A percentile compares a stretch with the other conserved stretches of the same genome.
phyloP scores from a whole-genome alignment of 192 early-diverging fungal species.

The Entomortierella chlamydospora region DNA sequence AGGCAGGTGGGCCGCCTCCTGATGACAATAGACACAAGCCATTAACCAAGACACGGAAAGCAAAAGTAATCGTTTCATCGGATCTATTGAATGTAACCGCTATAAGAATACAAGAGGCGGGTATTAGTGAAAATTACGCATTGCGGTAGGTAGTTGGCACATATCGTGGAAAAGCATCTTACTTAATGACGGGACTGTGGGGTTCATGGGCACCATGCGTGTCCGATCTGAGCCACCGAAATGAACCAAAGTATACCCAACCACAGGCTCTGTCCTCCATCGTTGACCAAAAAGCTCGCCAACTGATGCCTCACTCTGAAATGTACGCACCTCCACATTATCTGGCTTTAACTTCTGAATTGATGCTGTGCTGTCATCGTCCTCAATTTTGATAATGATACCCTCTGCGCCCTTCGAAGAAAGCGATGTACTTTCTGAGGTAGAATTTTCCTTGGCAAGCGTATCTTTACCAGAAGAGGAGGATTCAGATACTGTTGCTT shows the following conservation, averaged over 20 bases:
- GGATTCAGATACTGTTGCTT: background rate
- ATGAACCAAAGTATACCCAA: constrained; percentile 47
- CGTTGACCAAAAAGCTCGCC: constrained; percentile 50
- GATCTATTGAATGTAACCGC: constrained; percentile 31
- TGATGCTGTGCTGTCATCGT: constrained; percentile 17
- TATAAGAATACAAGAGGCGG: constrained; percentile 1
- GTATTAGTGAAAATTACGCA: background rate
- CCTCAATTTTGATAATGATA: constrained; percentile 48
- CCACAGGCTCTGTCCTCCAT: constrained; percentile 51
- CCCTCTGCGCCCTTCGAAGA: constrained; percentile 8
- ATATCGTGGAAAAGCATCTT: constrained; percentile 2
- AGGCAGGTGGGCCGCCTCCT: constrained; percentile 44
- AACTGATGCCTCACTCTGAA: constrained; percentile 46
- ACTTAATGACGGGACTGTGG: constrained; percentile 48
- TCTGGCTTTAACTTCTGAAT: constrained; percentile 3
- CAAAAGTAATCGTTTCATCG: constrained; percentile 29
- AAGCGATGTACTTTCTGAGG: background rate
- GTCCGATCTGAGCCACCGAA: constrained; percentile 49
- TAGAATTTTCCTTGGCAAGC: background rate
- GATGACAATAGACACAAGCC: constrained; percentile 39
- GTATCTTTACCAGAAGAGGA: background rate
- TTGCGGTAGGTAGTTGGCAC: background rate
- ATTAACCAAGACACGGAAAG: constrained; percentile 44
- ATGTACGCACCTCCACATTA: constrained; percentile 27
- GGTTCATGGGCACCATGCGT: constrained; percentile 53